phyloP scores from a whole-genome alignment of 2,329 filamentous ascomycete genomes.

The Talaromyces sp. region DNA sequence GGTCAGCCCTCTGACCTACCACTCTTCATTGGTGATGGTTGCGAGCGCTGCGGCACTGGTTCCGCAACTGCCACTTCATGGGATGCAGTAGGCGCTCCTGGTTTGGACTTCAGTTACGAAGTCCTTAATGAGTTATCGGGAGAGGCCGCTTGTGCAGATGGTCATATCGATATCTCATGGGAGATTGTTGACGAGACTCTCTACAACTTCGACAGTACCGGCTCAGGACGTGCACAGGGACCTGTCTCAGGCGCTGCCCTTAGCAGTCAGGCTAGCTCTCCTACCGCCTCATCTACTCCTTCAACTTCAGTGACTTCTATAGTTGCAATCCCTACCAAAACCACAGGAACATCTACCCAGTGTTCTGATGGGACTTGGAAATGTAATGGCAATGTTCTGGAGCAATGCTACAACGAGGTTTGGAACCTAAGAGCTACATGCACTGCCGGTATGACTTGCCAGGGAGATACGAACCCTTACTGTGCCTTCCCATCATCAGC shows the following conservation, averaged over 20 bases:
- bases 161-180: no score
- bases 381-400: slow-evolving; percentile 12
- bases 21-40: no score
- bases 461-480: slow-evolving; percentile 15
- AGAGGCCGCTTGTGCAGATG: no score
- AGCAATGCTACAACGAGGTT: slow-evolving; percentile 12
- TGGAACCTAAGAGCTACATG: slow-evolving; percentile 13
- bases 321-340: not conserved
- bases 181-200: no score
- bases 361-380: slow-evolving; percentile 10
- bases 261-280: slow-evolving; percentile 1
- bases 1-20: no score
- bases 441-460: slow-evolving; percentile 5
- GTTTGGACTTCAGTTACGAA: no score
- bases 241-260: not conserved
- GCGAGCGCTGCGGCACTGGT: no score
- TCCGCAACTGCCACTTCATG: no score
- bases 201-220: slow-evolving; percentile 15
- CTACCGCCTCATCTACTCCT: slow-evolving; percentile 1
- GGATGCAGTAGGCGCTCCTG: no score
- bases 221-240: not conserved
- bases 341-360: not conserved
- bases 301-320: slow-evolving; percentile 9
- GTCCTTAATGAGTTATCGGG: no score
- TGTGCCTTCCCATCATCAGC: not conserved